Percentiles rank a stretch among this genome's conserved stretches.
phyloP scores from a whole-genome alignment of 345 rosid species.

The Schrenkiella parvula region DNA sequence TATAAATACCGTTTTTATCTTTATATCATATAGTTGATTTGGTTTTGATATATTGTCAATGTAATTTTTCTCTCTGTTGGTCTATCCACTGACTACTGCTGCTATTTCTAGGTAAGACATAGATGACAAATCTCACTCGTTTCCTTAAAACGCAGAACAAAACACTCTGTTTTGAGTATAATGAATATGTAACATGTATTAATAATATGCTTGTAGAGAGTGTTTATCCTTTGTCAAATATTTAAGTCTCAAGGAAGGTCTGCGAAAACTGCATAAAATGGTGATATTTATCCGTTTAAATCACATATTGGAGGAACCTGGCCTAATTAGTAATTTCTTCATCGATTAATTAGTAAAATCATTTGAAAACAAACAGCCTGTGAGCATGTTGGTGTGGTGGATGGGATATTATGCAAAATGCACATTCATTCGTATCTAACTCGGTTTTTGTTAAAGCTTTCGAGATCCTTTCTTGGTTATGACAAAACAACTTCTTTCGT shows the following conservation, averaged over 20 bases:
- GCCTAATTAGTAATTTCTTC: not conserved
- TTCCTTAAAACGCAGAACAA: not conserved
- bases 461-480: not conserved
- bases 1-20: not conserved
- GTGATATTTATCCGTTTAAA: not conserved
- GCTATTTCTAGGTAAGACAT: no score
- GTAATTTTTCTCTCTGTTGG: not conserved
- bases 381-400: constrained; percentile 6
- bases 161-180: not conserved
- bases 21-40: not conserved
- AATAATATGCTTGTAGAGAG: not conserved
- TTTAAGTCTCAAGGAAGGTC: no score
- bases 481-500: constrained; percentile 1
- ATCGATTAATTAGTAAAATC: not conserved
- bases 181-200: not conserved
- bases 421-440: not conserved
- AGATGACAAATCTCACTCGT: no score
- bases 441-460: constrained; percentile 25
- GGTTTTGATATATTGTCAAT: not conserved
- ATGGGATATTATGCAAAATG: not conserved
- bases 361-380: not conserved
- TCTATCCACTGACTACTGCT: no score
- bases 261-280: no score
- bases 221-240: not conserved
- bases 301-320: not conserved